Evolutionary conservation across 2,329 filamentous ascomycete genomes (phyloP), one percentile per base, ranked within the genome.

Genomic region (Phyllosticta citriasiana): DNA sequence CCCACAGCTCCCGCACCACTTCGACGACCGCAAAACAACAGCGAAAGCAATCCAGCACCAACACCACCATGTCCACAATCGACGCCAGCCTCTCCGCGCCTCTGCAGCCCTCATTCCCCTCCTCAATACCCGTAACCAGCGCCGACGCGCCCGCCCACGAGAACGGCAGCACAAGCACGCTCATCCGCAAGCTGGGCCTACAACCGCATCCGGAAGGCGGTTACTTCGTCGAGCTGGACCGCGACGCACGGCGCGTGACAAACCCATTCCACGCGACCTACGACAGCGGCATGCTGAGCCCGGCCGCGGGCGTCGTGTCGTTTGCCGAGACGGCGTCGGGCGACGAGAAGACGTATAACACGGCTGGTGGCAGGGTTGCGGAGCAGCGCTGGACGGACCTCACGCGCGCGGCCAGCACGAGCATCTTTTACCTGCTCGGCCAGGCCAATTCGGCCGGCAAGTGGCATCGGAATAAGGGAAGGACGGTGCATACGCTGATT

Each of bases 351-450:
- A 35, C 12, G 24, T 53, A 47, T 14, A 47, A 56, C 6, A 33
- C 10, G 27, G 25, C 27, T 19, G 51, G 22, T 1, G 57, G n/a
- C 12, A 8, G n/a, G 4, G 69, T 66, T 0, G 72, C 71, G 10
- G 73, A 75, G 19, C 76, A 74, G 16, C 70, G 66, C 1, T 73
- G 72, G 14, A 69, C 77, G 59, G 71, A 77, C 2, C 57, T 67
- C 9, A 72, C 77, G 16, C 78, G 85, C 35, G 79, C 78, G 61
- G 79, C 83, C 1, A 83, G 79, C 60, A 87, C 84, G 0, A 80
- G 78, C 1, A 88, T 89, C 58, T 83, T 80, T 72, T 89, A 89
- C 70, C 76, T 86, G 55, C 74, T 89, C 47, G 86, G 83, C 0
- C 80, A 82, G 0, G 66, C 66, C 22, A 76, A 75, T 0, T 81